Base-by-base conservation (phyloP, 805 yeast species). In the Middelhovenomyces tepae region DNA sequence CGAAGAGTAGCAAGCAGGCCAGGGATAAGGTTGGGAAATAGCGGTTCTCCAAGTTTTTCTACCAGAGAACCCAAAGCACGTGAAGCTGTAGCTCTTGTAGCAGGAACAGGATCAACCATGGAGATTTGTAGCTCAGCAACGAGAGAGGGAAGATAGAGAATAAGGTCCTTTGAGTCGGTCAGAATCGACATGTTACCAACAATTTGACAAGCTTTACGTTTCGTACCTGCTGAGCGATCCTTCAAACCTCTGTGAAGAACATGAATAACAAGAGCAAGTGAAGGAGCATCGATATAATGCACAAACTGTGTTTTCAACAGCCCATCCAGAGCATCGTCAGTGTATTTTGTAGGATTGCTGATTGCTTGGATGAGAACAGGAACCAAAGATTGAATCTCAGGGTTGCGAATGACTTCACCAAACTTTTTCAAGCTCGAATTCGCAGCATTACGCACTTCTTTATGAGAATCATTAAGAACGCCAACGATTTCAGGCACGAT, bases 61-160 rank as follows among this genome's bases (percentile, higher is more conserved):
- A 93, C 95, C 42, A 91, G 67, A 0, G 96, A 85, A 46, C 99
- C 99, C 32, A 91, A 63, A 0, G 98, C 98, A 59, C 96, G 76
- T 14, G 96, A 87, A 16, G 97, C 97, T 14, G 95, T 91, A 1
- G 97, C 93, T 55, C 97, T 75, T 0, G 99, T 91, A 26, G 77
- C 83, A 20, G 97, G 95, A 33, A 91, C 98, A 1, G 98, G 98
- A 48, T 91, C 99, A 32, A 93, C 95, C 94, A 91, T 89, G 4
- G 97, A 94, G 27, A 72, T 67, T 56, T 91, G 94, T 39, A 91
- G 71, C 47, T 86, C 95, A 7, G 75, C 67, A 27, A 89, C 78
- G 46, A 91, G 66, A 27, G 75, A 73, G 15, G 75, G 71, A 48
- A 91, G 64, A 59, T 91, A 91, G 16, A 95, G 96, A 32, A 74